These are phyloP conservation scores for Tolypocladium sp. DNA, from an alignment of 2,329 filamentous ascomycete genomes.

Conservation along the genomic window DNA sequence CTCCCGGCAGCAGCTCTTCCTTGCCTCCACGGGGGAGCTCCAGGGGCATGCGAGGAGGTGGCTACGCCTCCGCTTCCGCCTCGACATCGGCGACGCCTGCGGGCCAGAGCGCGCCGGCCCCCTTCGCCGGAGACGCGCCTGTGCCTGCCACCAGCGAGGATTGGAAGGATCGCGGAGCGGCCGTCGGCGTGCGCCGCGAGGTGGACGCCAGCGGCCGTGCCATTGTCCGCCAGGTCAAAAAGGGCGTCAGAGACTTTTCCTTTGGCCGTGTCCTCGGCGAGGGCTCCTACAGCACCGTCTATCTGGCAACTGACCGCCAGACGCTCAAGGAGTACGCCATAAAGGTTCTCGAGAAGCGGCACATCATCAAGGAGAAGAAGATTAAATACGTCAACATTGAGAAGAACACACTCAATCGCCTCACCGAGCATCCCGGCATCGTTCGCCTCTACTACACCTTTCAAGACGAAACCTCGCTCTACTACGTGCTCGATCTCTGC, in stretches of 20 bases:
- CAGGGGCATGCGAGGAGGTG: constrained; percentile 60
- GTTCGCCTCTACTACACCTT: constrained; percentile 98
- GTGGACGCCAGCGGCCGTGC: constrained; percentile 77
- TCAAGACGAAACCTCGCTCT: constrained; percentile 90
- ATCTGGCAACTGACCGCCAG: constrained; percentile 85
- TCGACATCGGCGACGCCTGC: constrained; percentile 7
- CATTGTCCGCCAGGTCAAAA: constrained; percentile 79
- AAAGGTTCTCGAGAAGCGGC: constrained; percentile 94
- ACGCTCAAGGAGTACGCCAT: constrained; percentile 95
- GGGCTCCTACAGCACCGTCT: constrained; percentile 94
- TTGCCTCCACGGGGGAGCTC: constrained; percentile 71
- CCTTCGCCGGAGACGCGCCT: constrained; percentile 29
- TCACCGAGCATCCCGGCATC: constrained; percentile 94
- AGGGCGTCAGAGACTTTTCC: constrained; percentile 92
- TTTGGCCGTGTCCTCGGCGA: constrained; percentile 89
- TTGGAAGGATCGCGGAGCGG: constrained; percentile 94
- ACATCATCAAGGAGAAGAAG: constrained; percentile 99
- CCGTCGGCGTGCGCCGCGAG: constrained; percentile 72
- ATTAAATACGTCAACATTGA: constrained; percentile 99
- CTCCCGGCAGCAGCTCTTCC: constrained; percentile 35
- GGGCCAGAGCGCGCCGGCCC: constrained; percentile 9
- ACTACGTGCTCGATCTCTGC: constrained; percentile 93
- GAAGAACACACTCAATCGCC: constrained; percentile 90
- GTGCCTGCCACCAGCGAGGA: constrained; percentile 65
- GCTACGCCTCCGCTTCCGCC: constrained; percentile 40